Evolutionary conservation across 2,329 filamentous ascomycete genomes (phyloP).

Genomic region (Penicillium sp.): DNA sequence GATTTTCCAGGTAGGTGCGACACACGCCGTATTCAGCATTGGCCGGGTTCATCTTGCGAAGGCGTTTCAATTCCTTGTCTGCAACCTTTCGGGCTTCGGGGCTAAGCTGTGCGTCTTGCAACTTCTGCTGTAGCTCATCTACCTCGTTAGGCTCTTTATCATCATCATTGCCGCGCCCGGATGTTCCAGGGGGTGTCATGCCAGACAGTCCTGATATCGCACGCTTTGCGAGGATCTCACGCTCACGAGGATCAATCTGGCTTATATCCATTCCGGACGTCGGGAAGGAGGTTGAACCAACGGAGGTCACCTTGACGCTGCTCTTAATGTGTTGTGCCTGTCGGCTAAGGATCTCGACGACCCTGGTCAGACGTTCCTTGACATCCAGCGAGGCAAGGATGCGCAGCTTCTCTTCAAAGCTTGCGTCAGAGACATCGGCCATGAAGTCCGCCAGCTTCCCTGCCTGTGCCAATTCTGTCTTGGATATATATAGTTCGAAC

Average conservation of each 20-base stretch:
- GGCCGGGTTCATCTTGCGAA: slow-evolving; percentile 94
- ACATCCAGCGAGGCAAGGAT: slow-evolving; percentile 80
- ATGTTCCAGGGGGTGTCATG: slow-evolving; percentile 43
- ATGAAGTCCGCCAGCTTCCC: slow-evolving; percentile 93
- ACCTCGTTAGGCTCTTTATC: slow-evolving; percentile 87
- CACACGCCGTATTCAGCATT: slow-evolving; percentile 96
- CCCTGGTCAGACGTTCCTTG: slow-evolving; percentile 74
- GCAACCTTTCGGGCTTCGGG: slow-evolving; percentile 88
- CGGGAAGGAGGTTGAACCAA: slow-evolving; percentile 68
- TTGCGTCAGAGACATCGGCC: slow-evolving; percentile 85
- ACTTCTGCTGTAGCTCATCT: slow-evolving; percentile 84
- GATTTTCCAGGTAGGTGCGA: slow-evolving; percentile 88
- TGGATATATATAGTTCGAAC: slow-evolving; percentile 82
- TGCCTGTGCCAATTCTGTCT: slow-evolving; percentile 79
- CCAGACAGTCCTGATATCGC: slow-evolving; percentile 47
- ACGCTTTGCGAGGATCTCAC: slow-evolving; percentile 45
- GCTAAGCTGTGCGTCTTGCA: slow-evolving; percentile 78
- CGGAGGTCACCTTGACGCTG: slow-evolving; percentile 80
- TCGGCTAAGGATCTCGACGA: slow-evolving; percentile 79
- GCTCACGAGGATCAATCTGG: slow-evolving; percentile 51
- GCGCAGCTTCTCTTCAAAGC: slow-evolving; percentile 86
- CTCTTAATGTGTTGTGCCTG: slow-evolving; percentile 84
- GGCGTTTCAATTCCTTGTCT: slow-evolving; percentile 79
- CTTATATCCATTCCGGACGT: slow-evolving; percentile 61
- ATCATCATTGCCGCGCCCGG: slow-evolving; percentile 56